Conservation (phyloP, 352 stramenopile species). For the Phytophthora foliorum region DNA sequence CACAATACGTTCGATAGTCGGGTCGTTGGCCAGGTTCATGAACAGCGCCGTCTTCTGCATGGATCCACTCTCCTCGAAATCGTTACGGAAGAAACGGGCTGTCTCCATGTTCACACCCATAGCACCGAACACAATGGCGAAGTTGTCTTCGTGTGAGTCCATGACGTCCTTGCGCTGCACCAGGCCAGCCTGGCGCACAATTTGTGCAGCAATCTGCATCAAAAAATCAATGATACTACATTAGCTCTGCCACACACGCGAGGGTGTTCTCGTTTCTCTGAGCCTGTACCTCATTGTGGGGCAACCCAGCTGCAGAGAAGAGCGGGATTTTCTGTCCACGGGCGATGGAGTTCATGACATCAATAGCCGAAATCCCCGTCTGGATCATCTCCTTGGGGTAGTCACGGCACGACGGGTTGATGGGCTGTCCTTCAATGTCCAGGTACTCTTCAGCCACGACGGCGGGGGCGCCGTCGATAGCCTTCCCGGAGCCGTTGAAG, state of each 20-base stretch:
- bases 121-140: constrained; percentile 99
- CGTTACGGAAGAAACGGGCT: constrained; percentile 96
- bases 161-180: constrained; percentile 99
- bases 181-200: constrained; percentile 98
- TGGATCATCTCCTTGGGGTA: constrained; percentile 99
- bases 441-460: constrained; percentile 99
- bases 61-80: constrained; percentile 98
- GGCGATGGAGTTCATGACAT: constrained; percentile 99
- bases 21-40: constrained; percentile 99
- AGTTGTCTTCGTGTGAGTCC: constrained; percentile 99
- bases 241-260: constrained; percentile 1
- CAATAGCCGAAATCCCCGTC: constrained; percentile 99
- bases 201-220: constrained; percentile 96
- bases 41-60: constrained; percentile 99
- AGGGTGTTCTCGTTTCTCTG: neutral
- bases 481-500: constrained; percentile 99
- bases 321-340: constrained; percentile 99
- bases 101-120: constrained; percentile 99
- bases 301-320: constrained; percentile 98
- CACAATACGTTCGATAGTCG: constrained; percentile 99
- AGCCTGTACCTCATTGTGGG: constrained; percentile 95
- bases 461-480: constrained; percentile 97
- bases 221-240: constrained; percentile 5
- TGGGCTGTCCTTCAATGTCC: constrained; percentile 99
- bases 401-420: constrained; percentile 99